phyloP scores from a whole-genome alignment of 768 basidiomycete species.

The Amanita fuliginea region DNA sequence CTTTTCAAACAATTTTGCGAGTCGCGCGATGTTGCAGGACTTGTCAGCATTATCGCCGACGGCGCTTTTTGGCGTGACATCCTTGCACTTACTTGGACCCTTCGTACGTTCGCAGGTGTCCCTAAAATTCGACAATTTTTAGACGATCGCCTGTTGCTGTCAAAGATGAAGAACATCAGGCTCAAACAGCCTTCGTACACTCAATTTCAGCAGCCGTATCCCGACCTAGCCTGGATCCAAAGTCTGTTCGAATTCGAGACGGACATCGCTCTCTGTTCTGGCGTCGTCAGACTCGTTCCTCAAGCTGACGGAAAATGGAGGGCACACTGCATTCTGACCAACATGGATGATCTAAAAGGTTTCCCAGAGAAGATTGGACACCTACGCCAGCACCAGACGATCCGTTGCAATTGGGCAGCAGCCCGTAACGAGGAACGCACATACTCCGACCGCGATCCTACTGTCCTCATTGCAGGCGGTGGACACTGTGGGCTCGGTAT shows the following conservation, averaged over 20 bases:
- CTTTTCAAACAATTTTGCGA: background rate
- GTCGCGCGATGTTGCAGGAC: background rate
- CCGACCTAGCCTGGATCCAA: slow-evolving; percentile 50
- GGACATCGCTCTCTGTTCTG: slow-evolving; percentile 35
- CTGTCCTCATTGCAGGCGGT: slow-evolving; percentile 60
- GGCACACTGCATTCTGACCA: slow-evolving; percentile 48
- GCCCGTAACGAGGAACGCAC: slow-evolving; percentile 29
- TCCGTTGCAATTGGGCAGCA: slow-evolving; percentile 46
- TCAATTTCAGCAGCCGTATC: slow-evolving; percentile 27
- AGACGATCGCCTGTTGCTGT: slow-evolving; percentile 26
- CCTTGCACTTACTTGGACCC: slow-evolving; percentile 51
- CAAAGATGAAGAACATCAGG: slow-evolving; percentile 16
- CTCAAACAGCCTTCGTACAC: slow-evolving; percentile 7
- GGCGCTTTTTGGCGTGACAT: slow-evolving; percentile 46
- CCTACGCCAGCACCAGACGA: slow-evolving; percentile 27
- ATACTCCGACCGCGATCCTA: slow-evolving; percentile 40
- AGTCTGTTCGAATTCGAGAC: slow-evolving; percentile 48
- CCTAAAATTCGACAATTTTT: slow-evolving; percentile 31
- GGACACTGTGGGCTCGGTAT: slow-evolving; percentile 58
- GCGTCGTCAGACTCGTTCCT: slow-evolving; percentile 45
- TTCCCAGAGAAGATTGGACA: slow-evolving; percentile 39
- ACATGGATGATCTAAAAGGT: slow-evolving; percentile 42
- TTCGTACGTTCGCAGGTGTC: slow-evolving; percentile 42
- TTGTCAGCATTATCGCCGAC: slow-evolving; percentile 8
- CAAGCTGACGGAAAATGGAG: slow-evolving; percentile 37